A percentile compares a stretch with the other conserved stretches of the same genome.
Conservation (phyloP, 495 filamentous ascomycete species). For the Daldinia concentrica region DNA sequence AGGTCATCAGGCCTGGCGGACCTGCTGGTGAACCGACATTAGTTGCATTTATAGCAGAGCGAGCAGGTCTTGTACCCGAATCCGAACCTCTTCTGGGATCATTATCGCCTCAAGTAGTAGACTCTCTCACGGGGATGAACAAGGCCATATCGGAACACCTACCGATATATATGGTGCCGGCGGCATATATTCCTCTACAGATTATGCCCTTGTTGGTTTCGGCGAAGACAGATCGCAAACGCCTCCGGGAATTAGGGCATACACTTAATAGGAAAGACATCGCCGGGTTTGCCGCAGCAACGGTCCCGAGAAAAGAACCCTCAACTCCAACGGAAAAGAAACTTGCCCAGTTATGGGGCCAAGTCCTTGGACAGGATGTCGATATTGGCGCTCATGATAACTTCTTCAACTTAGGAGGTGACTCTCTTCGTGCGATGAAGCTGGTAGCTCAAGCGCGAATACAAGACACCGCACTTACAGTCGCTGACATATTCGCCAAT, state of each 20-base stretch:
- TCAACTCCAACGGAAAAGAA: conserved; percentile 45
- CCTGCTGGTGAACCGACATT: conserved; percentile 49
- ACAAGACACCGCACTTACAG: conserved; percentile 51
- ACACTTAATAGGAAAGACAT: conserved; percentile 48
- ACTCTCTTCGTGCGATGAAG: conserved; percentile 64
- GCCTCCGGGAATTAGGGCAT: conserved; percentile 55
- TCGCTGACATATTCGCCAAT: conserved; percentile 57
- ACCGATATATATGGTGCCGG: conserved; percentile 68
- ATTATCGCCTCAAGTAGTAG: conserved; percentile 42
- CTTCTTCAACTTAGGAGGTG: conserved; percentile 65
- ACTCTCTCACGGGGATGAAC: conserved; percentile 44
- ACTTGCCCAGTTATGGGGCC: conserved; percentile 44
- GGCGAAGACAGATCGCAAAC: conserved; percentile 69
- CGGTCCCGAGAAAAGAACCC: conserved; percentile 38
- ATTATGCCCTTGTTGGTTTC: conserved; percentile 65
- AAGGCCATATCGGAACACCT: conserved; percentile 51
- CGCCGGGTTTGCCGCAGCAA: conserved; percentile 37
- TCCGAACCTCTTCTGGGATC: conserved; percentile 34
- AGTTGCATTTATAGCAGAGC: conserved; percentile 53
- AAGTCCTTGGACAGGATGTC: conserved; percentile 44
- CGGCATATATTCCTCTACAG: conserved; percentile 66
- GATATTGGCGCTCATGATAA: conserved; percentile 51
- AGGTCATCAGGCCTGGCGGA: conserved; percentile 55
- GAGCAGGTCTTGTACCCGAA: conserved; percentile 37
- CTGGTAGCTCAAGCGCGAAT: conserved; percentile 57